Base-by-base conservation (phyloP, 2,329 filamentous ascomycete species). In the Davidsoniella australis region DNA sequence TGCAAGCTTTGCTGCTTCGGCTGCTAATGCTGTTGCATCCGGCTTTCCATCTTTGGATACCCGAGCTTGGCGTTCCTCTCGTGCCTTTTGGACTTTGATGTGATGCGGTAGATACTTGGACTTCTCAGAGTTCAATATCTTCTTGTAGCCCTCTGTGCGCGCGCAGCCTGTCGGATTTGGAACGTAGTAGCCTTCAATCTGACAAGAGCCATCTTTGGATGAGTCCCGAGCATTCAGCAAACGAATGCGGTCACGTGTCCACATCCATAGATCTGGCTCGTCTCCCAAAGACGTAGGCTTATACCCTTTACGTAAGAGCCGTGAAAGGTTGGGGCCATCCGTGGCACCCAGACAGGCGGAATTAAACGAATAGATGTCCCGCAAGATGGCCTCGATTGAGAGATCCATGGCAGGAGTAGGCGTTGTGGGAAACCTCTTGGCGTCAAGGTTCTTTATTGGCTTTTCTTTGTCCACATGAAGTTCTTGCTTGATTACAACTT, bases 101-200 rank as follows among this genome's bases (percentile, higher is more conserved):
- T 94, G 88, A 69, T 98, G 91, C 39, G 91, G 91, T 6, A 98
- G 73, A 61, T 98, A 98, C 61, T 95, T 94, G 24, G 88, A 94
- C 68, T 98, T 98, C 63, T 98, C 91, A 0, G 86, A 85, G 62
- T 98, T 93, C 54, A 94, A 74, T 50, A 98, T 96, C 69, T 89
- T 94, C 69, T 93, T 89, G 58, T 87, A 80, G 24, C 87, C 88
- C 66, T 98, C 88, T 0, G 91, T 95, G 50, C 91, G 78, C 50
- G 91, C 91, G 57, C 79, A 84, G 33, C 91, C 91, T 8, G 86
- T 86, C 0, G 72, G 54, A 56, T 95, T 98, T 0, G 85, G 78
- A 39, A 95, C 85, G 60, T 95, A 96, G 58, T 80, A 80, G 17
- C 76, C 78, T 29, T 71, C 70, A 41, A 80, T 78, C 44, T 43